Evolutionary conservation across 2,329 filamentous ascomycete genomes (phyloP), one percentile per base, ranked within the genome.

Genomic region (Diaporthe vexans): DNA sequence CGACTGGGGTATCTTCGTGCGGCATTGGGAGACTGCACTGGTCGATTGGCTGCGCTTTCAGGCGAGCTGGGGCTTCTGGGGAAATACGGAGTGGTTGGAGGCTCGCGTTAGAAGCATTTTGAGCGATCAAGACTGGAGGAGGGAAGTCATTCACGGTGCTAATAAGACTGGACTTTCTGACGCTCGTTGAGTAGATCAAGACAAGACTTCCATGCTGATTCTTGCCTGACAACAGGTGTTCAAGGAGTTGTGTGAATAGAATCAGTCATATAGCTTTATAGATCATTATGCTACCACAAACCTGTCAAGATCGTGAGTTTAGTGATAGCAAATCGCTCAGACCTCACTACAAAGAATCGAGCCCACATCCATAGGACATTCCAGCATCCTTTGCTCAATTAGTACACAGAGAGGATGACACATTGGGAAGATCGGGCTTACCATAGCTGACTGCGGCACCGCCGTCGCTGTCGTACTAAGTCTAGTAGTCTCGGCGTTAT

Each of bases 21-120:
- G 87, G 26, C 91, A 94, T 77, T 93, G 91, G 91, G 91, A 94
- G 80, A 88, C 87, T 4, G 91, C 92, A 0, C 80, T 93, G 4
- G 91, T 93, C 0, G 92, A 94, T 78, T 94, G 92, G 92, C 86
- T 91, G 74, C 80, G 89, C 8, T 91, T 91, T 71, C 89, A 91
- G 79, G 88, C 89, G 0, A 89, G 88, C 0, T 91, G 89, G 89
- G 89, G 89, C 0, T 91, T 90, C 74, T 91, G 89, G 89, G 89
- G 89, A 0, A 91, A 91, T 51, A 89, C 87, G 0, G 84, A 87
- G 52, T 91, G 89, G 89, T 84, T 91, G 0, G 86, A 90, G 77
- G 88, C 87, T 0, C 84, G 89, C 67, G 89, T 88, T 0, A 82
- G 88, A 54, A 84, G 79, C 2, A 90, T 91, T 58, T 58, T 90